phyloP scores from a whole-genome alignment of 2,329 filamentous ascomycete species.

The Aspergillus quadrilineatus region DNA sequence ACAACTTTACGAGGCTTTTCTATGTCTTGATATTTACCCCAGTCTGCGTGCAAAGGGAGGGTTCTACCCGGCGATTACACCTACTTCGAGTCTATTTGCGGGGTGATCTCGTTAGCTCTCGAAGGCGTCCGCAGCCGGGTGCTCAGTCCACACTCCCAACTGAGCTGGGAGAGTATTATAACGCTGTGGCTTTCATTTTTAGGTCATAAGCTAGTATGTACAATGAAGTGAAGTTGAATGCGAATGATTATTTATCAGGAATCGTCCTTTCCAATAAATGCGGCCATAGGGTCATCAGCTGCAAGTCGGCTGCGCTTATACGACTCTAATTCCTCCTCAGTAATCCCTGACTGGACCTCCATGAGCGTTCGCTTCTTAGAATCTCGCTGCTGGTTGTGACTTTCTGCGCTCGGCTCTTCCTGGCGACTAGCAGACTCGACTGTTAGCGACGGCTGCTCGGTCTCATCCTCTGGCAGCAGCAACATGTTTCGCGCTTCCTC shows the following conservation, averaged over 20 bases:
- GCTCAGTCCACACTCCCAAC: constrained; percentile 53
- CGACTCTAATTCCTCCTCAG: constrained; percentile 81
- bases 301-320: constrained; percentile 74
- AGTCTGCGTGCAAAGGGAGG: constrained; percentile 42
- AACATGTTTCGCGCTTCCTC: constrained; percentile 69
- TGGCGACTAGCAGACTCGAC: constrained; percentile 22
- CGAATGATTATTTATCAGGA: constrained; percentile 45
- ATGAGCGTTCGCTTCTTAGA: constrained; percentile 71
- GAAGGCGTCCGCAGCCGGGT: constrained; percentile 61
- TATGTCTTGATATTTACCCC: not conserved
- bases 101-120: constrained; percentile 53
- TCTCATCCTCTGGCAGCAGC: constrained; percentile 39
- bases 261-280: constrained; percentile 72
- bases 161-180: constrained; percentile 53
- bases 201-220: constrained; percentile 8
- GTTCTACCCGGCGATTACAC: constrained; percentile 51
- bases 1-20: not conserved
- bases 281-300: constrained; percentile 84
- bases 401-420: constrained; percentile 29
- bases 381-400: constrained; percentile 28
- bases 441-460: constrained; percentile 1
- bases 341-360: constrained; percentile 74
- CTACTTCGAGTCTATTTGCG: constrained; percentile 60
- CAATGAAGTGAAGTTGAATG: not conserved
- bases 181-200: not conserved